Percentiles rank a stretch among this genome's conserved stretches.
phyloP scores from a whole-genome alignment of 2,329 filamentous ascomycete species.

The Diatrype stigma region DNA sequence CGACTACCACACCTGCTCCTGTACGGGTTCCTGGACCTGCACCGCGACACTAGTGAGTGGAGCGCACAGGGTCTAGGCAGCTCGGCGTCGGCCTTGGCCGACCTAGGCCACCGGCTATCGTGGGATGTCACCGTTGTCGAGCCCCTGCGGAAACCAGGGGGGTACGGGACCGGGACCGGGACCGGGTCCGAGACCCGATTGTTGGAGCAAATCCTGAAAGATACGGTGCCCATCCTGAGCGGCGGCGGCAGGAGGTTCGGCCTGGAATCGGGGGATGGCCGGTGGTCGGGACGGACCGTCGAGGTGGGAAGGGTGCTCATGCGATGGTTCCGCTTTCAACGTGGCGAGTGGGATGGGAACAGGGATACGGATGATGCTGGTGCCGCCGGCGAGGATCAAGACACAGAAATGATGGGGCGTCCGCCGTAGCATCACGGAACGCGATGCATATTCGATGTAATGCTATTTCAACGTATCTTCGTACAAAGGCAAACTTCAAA shows the following conservation, averaged over 20 bases:
- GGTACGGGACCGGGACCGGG: conserved; percentile 1
- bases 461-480: background rate
- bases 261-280: conserved; percentile 41
- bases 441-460: background rate
- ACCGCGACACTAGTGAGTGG: conserved; percentile 67
- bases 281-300: conserved; percentile 56
- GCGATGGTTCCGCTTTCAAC: conserved; percentile 61
- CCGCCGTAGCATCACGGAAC: no score
- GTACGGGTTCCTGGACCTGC: conserved; percentile 62
- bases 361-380: conserved; percentile 8
- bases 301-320: conserved; percentile 53
- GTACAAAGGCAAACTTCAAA: background rate
- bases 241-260: conserved; percentile 43
- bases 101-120: conserved; percentile 47
- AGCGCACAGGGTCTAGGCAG: conserved; percentile 67
- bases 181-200: no score
- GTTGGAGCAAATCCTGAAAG: conserved; percentile 39
- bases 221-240: conserved; percentile 59
- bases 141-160: conserved; percentile 22
- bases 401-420: background rate
- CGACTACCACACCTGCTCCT: conserved; percentile 49
- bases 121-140: conserved; percentile 47
- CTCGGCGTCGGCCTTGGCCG: conserved; percentile 59
- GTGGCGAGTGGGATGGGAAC: conserved; percentile 30
- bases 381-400: background rate